Conservation (phyloP, 2,329 filamentous ascomycete species). For the Fusarium paranaense region DNA sequence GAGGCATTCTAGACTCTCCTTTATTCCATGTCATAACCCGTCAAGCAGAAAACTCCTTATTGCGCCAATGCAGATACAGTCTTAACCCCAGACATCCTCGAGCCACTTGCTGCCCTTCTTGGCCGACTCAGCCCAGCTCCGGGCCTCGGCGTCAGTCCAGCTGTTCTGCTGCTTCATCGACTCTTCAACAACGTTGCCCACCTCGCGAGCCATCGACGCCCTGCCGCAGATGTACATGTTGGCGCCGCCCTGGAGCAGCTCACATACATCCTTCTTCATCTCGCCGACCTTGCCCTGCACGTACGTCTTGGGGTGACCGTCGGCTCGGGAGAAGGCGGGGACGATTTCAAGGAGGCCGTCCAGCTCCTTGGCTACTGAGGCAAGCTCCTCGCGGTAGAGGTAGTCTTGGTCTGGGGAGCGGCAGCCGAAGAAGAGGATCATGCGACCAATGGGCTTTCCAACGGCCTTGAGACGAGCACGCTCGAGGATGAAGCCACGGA, state of each 20-base stretch:
- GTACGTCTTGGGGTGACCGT: conserved; percentile 44
- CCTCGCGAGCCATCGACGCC: conserved; percentile 57
- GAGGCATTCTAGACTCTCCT: neutral
- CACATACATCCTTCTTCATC: conserved; percentile 42
- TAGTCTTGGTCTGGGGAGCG: conserved; percentile 63
- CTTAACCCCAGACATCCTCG: conserved; percentile 65
- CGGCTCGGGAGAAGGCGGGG: conserved; percentile 33
- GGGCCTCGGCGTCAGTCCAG: conserved; percentile 54
- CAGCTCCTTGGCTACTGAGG: conserved; percentile 27
- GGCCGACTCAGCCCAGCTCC: conserved; percentile 59
- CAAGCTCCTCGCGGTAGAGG: conserved; percentile 62
- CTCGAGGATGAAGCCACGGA: conserved; percentile 45
- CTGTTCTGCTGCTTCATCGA: conserved; percentile 49
- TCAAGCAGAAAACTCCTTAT: neutral
- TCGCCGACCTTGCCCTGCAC: conserved; percentile 53
- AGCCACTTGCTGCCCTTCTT: conserved; percentile 65
- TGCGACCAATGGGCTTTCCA: conserved; percentile 37
- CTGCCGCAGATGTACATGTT: conserved; percentile 57
- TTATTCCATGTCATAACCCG: neutral
- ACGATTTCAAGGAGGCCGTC: conserved; percentile 30
- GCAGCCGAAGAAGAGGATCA: conserved; percentile 69
- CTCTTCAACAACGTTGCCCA: conserved; percentile 52
- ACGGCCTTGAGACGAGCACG: conserved; percentile 34
- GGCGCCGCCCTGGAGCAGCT: conserved; percentile 49
- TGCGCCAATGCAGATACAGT: neutral